Conservation (phyloP, 1,139 yeast species). For the Blastobotrys arbuscula region DNA sequence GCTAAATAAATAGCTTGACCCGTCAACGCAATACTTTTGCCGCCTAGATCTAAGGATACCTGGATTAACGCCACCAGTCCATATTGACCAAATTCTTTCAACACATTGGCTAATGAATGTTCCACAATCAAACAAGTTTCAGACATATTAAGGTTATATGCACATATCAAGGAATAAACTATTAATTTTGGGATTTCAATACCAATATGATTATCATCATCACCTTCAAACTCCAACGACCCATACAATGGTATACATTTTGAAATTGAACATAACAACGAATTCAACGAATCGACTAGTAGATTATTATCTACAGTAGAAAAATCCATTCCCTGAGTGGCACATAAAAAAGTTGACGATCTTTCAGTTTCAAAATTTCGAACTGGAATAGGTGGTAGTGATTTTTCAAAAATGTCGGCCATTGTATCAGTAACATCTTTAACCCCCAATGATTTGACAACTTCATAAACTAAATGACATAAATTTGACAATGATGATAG, state of each 20-base stretch:
- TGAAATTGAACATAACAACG: conserved; percentile 1
- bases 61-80: background rate
- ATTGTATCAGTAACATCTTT: background rate
- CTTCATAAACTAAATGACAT: conserved; percentile 8
- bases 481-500: conserved; percentile 8
- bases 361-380: conserved; percentile 4
- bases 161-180: background rate
- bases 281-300: background rate
- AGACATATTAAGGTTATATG: background rate
- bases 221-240: background rate
- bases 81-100: background rate
- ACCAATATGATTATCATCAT: background rate
- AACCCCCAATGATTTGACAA: conserved; percentile 1
- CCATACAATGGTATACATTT: conserved; percentile 1
- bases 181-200: background rate
- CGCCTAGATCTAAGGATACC: background rate
- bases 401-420: background rate
- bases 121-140: background rate
- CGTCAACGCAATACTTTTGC: conserved; percentile 1
- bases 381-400: conserved; percentile 11
- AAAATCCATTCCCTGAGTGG: conserved; percentile 3
- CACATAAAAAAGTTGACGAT: background rate
- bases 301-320: background rate
- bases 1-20: conserved; percentile 3
- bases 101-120: background rate